Evolutionary conservation across 352 stramenopile genomes (phyloP), one percentile per base, ranked within the genome.

Genomic region (Pseudoperonospora humuli): DNA sequence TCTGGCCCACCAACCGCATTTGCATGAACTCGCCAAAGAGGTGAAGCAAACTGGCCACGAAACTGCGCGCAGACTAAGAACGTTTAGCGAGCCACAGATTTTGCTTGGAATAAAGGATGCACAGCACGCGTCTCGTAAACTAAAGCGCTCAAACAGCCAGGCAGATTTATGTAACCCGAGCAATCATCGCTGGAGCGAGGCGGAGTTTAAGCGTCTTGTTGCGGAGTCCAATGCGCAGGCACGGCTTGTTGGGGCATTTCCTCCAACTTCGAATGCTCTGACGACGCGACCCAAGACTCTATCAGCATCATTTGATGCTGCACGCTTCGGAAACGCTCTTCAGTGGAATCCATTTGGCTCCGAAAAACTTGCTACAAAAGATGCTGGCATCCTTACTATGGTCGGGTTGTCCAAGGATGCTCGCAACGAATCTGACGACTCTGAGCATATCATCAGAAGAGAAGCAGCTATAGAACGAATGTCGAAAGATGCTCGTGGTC

Each of bases 141-240:
- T 90, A 17, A 90, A 90, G 63, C 73, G 64, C 19, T 77, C 59
- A 1, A 90, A 87, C 50, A 86, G 75, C 33, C 53, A 71, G 35
- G 60, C 70, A 15, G 70, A 79, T 36, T 68, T 87, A 18, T 60
- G 61, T 9, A 86, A 87, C 29, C 73, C 77, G 2, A 89, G 70
- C 26, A 81, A 70, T 18, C 70, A 85, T 46, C 70, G 74, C 5
- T 89, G 74, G 72, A 89, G 67, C 26, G 67, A 84, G 32, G 62
- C 61, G 0, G 71, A 89, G 33, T 86, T 86, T 37, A 86, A 87
- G 43, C 68, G 74, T 18, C 53, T 89, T 11, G 64, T 87, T 6
- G 75, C 78, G 5, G 60, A 82, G 23, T 84, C 70, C 32, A 79
- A 79, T 50, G 70, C 63, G 5, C 56, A 81, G 56, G 67, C 74